Evolutionary conservation across 208 protist species (phyloP).

Genomic region (Leishmania turanica): DNA sequence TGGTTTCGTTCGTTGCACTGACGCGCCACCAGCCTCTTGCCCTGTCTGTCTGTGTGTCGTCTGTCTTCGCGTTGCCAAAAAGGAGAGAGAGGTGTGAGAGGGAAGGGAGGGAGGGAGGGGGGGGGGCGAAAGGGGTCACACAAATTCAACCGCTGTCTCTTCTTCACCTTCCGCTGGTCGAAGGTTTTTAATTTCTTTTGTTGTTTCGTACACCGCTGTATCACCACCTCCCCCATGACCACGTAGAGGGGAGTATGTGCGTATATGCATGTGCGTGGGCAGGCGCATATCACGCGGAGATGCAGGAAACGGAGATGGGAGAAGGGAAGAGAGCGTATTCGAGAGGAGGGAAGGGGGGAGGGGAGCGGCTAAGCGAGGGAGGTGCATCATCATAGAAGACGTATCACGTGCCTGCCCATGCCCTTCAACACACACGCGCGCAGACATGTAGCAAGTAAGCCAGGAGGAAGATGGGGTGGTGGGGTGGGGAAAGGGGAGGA

Average conservation of each 20-base stretch:
- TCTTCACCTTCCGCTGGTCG: neutral
- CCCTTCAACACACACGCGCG: neutral
- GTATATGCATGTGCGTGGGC: neutral
- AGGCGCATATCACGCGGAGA: neutral
- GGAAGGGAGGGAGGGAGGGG: neutral
- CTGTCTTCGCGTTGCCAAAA: neutral
- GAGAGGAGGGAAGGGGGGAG: neutral
- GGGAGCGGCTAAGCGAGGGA: neutral
- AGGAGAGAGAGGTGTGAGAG: neutral
- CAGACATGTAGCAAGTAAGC: neutral
- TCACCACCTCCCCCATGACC: neutral
- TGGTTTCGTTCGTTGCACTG: too few relatives aligned
- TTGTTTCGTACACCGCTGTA: neutral
- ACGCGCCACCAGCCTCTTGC: neutral
- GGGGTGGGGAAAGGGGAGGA: neutral
- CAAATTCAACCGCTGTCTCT: neutral
- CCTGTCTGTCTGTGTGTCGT: neutral
- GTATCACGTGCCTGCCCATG: neutral
- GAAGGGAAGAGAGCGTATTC: neutral
- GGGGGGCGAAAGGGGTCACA: neutral
- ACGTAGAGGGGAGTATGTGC: neutral
- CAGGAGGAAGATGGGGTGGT: neutral
- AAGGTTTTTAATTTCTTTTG: neutral
- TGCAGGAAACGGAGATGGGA: neutral
- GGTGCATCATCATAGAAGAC: neutral